Conservation (phyloP, 371 early-diverging fungal species). For the Mortierella sp. region DNA sequence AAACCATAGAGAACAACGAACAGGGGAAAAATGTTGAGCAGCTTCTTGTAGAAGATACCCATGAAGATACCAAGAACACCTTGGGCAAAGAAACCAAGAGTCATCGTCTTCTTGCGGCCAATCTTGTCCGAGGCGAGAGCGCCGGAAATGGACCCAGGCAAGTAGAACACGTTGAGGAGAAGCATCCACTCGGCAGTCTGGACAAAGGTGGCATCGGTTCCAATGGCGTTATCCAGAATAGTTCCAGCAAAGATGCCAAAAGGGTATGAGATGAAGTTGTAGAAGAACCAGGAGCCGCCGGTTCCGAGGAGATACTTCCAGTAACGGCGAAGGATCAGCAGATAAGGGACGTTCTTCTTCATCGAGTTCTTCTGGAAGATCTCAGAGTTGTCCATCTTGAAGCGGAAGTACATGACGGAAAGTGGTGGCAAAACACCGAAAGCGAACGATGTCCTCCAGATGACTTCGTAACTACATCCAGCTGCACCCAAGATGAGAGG, state of each 20-base stretch:
- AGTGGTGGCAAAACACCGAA: slow-evolving; percentile 69
- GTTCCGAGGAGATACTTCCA: slow-evolving; percentile 69
- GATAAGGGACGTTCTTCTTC: slow-evolving; percentile 66
- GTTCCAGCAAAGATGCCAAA: slow-evolving; percentile 64
- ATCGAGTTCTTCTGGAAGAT: slow-evolving; percentile 60
- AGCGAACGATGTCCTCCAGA: slow-evolving; percentile 68
- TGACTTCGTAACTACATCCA: slow-evolving; percentile 57
- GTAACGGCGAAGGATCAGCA: slow-evolving; percentile 65
- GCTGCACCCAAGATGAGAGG: slow-evolving; percentile 61
- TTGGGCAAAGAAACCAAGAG: slow-evolving; percentile 63
- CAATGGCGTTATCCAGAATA: slow-evolving; percentile 63
- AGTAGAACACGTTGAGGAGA: slow-evolving; percentile 67
- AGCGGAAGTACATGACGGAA: slow-evolving; percentile 68
- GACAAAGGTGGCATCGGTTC: slow-evolving; percentile 56
- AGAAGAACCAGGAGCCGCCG: slow-evolving; percentile 72
- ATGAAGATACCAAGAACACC: slow-evolving; percentile 70
- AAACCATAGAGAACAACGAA: slow-evolving; percentile 74
- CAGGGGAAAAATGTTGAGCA: slow-evolving; percentile 64
- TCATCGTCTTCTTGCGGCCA: slow-evolving; percentile 68
- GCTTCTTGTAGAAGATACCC: slow-evolving; percentile 60
- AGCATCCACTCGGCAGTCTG: slow-evolving; percentile 66
- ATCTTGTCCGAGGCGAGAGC: slow-evolving; percentile 64
- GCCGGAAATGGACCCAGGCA: slow-evolving; percentile 67
- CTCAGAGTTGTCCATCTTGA: slow-evolving; percentile 68
- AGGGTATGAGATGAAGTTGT: slow-evolving; percentile 71